Base-by-base conservation (phyloP, 2,329 filamentous ascomycete genomes). In the Sporothrix inflata region DNA sequence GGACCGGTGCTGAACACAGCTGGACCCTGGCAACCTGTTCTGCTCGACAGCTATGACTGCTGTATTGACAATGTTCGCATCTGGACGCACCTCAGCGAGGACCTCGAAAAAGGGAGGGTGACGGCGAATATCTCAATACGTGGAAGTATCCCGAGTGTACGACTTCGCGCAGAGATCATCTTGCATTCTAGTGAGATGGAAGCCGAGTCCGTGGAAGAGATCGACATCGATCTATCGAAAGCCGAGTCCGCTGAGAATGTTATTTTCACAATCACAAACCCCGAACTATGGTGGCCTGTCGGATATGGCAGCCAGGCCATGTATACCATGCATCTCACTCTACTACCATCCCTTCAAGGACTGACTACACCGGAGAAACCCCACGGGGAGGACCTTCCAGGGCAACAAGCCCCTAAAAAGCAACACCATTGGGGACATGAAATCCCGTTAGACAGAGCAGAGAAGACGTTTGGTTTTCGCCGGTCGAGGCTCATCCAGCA, bases 11-110 rank as follows among this genome's bases (percentile, higher is more conserved):
- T 92, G 12, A 80, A 92, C 74, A 91, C 90, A 0, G 91, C 88
- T 71, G 91, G 91, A 1, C 90, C 90, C 0, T 96, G 93, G 92
- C 85, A 91, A 73, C 88, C 91, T 4, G 86, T 94, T 45, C 86
- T 87, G 70, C 85, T 95, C 6, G 92, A 95, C 76, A 85, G 91
- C 0, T 94, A 91, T 78, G 83, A 89, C 21, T 86, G 90, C 5
- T 85, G 90, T 1, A 83, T 95, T 0, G 79, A 84, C 27, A 84
- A 82, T 61, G 81, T 83, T 1, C 72, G 78, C 1, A 82, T 89
- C 6, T 87, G 87, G 6, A 84, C 0, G 84, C 90, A 74, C 81
- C 84, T 16, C 83, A 83, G 11, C 79, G 81, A 5, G 79, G 34
- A 83, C 9, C 49, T 24, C 11, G 30, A 24, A 24, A 11, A 40